phyloP scores from a whole-genome alignment of 23 red algal species.

The Porphyridium purpureum region DNA sequence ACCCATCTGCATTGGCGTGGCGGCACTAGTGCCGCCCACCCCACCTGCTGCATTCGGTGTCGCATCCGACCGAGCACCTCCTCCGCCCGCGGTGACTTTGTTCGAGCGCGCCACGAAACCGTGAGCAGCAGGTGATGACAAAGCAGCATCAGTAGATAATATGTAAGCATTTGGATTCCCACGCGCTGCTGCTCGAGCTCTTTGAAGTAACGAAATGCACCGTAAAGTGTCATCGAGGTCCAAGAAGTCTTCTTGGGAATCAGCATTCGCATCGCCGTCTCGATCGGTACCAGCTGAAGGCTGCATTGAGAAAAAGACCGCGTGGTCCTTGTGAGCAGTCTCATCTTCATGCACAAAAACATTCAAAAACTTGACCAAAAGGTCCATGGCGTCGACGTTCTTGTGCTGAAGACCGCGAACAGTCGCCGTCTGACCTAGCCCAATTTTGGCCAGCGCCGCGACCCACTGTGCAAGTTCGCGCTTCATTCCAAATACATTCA shows the following conservation, averaged over 20 bases:
- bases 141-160: too few relatives aligned
- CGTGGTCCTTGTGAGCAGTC: not conserved
- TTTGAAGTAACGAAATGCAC: too few relatives aligned
- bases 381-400: not conserved
- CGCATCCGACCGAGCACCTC: too few relatives aligned
- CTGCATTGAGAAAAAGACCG: not conserved
- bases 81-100: too few relatives aligned
- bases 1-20: too few relatives aligned
- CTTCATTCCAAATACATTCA: not conserved
- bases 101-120: too few relatives aligned
- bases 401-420: not conserved
- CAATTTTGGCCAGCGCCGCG: not conserved
- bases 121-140: too few relatives aligned
- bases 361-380: not conserved
- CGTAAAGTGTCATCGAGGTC: too few relatives aligned
- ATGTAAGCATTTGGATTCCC: too few relatives aligned
- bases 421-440: not conserved
- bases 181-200: too few relatives aligned
- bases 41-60: too few relatives aligned
- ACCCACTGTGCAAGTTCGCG: not conserved
- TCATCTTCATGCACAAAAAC: not conserved
- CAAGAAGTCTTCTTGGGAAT: not conserved
- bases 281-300: not conserved
- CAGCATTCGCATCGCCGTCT: not conserved
- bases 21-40: too few relatives aligned